A percentile compares a stretch with the other conserved stretches of the same genome.
Evolutionary conservation across 2,329 filamentous ascomycete genomes (phyloP).

Genomic region (Paecilomyces niveus): DNA sequence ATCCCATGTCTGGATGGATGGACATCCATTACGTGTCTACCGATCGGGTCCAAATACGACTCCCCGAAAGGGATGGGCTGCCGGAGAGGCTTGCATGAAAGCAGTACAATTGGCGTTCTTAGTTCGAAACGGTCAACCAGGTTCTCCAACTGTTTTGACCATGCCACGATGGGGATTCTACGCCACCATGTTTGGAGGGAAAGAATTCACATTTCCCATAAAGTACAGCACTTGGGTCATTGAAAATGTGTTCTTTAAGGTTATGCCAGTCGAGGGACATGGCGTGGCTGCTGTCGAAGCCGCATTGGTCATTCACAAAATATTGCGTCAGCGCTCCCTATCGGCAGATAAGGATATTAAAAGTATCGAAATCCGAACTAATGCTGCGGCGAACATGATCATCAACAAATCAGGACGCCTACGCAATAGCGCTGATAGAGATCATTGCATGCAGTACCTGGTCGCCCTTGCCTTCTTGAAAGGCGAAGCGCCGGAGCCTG

Average conservation of each 20-base stretch:
- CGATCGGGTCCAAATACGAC: slow-evolving; percentile 21
- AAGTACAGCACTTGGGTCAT: slow-evolving; percentile 16
- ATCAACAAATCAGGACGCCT: slow-evolving; percentile 25
- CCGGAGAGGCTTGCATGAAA: slow-evolving; percentile 33
- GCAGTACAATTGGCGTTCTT: slow-evolving; percentile 33
- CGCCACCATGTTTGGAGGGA: slow-evolving; percentile 13
- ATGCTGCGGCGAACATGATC: slow-evolving; percentile 21
- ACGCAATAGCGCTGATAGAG: slow-evolving; percentile 25
- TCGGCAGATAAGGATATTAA: slow-evolving; percentile 13
- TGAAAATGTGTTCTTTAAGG: slow-evolving; percentile 18
- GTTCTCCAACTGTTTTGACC: slow-evolving; percentile 22
- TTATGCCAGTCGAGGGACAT: slow-evolving; percentile 27
- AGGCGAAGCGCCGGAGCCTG: slow-evolving; percentile 12
- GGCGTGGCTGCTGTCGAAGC: slow-evolving; percentile 27
- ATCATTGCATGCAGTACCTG: slow-evolving; percentile 30
- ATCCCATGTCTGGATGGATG: slow-evolving; percentile 27
- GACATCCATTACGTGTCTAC: slow-evolving; percentile 20
- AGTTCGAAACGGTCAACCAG: slow-evolving; percentile 18
- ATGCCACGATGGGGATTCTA: slow-evolving; percentile 31
- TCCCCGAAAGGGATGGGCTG: slow-evolving; percentile 31
- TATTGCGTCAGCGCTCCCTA: slow-evolving; percentile 8
- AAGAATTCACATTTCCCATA: slow-evolving; percentile 11
- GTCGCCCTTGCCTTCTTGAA: slow-evolving; percentile 27
- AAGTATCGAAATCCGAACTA: slow-evolving; percentile 21
- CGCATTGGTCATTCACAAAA: slow-evolving; percentile 11